phyloP scores from a whole-genome alignment of 768 basidiomycete genomes.

The Pulveroboletus sp. region DNA sequence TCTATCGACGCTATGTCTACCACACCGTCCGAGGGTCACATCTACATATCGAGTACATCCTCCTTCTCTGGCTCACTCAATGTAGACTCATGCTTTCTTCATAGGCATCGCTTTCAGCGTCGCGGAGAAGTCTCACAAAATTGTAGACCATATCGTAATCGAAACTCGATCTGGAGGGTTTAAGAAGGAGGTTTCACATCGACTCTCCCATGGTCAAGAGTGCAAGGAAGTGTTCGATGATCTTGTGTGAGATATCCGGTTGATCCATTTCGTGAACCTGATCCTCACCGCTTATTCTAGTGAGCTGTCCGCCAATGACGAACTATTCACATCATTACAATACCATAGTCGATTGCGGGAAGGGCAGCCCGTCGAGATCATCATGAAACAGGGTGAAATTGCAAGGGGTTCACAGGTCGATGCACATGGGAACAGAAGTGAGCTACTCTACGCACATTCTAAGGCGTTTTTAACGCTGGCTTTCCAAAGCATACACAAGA shows the following conservation, averaged over 20 bases:
- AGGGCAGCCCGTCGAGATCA: no score
- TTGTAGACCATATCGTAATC: neutral
- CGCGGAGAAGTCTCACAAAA: neutral
- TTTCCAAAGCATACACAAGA: neutral
- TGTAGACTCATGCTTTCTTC: neutral
- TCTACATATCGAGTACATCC: no score
- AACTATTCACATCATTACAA: neutral
- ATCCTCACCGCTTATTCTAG: no score
- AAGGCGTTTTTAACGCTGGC: no score
- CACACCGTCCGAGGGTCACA: no score
- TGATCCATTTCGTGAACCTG: neutral
- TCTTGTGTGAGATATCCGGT: neutral
- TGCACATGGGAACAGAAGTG: neutral
- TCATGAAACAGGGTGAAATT: neutral
- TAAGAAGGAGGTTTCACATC: no score
- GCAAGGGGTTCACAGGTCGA: no score
- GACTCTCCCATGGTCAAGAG: neutral
- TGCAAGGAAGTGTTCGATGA: neutral
- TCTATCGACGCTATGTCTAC: no score
- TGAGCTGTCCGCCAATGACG: no score
- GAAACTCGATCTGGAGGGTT: neutral
- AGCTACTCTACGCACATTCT: neutral
- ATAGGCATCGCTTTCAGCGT: neutral
- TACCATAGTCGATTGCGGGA: neutral
- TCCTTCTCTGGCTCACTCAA: no score